Base-by-base conservation (phyloP, 2,329 filamentous ascomycete genomes). In the Orbilia ellipsospora region DNA sequence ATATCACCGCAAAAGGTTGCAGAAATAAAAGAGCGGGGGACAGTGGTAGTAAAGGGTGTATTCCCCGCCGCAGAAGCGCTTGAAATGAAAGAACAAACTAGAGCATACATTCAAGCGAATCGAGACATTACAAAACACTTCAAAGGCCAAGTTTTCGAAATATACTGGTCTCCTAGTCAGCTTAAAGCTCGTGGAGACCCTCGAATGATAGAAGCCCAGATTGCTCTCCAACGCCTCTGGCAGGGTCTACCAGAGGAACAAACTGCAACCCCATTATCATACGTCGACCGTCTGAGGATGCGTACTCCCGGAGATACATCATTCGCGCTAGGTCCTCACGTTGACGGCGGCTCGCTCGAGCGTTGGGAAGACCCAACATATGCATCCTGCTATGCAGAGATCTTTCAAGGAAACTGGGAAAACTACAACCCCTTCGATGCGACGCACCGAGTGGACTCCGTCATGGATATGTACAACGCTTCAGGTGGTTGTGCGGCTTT, bases 401-500 rank as follows among this genome's bases (percentile, higher is more conserved):
- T 97, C 7, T 90, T 93, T 67, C 82, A 87, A 18, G 94, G 94
- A 0, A 82, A 85, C 0, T 97, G 93, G 93, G 92, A 96, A 77
- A 82, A 86, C 1, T 94, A 92, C 80, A 92, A 97, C 80, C 88
- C 93, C 0, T 97, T 90, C 88, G 92, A 97, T 79, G 89, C 89
- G 0, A 88, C 87, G 77, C 87, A 87, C 5, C 87, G 94, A 2
- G 85, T 94, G 0, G 82, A 84, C 0, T 92, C 90, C 2, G 86
- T 88, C 1, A 89, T 88, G 74, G 90, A 97, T 81, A 83, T 94
- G 40, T 95, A 97, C 81, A 86, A 92, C 60, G 92, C 93, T 0
- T 86, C 93, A 0, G 93, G 94, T 0, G 89, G 91, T 0, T 96
- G 92, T 82, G 90, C 87, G 54, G 92, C 93, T 85, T 93, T 97